Conservation (phyloP, 331 rosid genomes). For the Dryas integrifolia region DNA sequence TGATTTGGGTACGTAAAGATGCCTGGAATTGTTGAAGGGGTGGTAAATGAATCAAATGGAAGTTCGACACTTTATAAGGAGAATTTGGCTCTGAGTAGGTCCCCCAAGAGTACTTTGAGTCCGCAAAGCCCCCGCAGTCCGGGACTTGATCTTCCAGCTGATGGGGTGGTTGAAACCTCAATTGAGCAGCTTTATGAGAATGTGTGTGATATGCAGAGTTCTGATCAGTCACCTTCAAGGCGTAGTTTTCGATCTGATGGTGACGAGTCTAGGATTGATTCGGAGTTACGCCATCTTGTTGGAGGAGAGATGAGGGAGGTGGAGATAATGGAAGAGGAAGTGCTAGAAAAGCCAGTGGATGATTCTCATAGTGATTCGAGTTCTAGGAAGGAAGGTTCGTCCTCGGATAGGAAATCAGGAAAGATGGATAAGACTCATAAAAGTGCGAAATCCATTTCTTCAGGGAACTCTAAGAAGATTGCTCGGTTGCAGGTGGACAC, state of each 20-base stretch:
- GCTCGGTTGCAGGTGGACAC: conserved; percentile 29
- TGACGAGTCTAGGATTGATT: conserved; percentile 87
- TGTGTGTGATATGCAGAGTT: conserved; percentile 66
- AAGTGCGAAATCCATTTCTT: conserved; percentile 42
- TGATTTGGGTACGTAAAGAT: conserved; percentile 43
- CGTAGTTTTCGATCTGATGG: conserved; percentile 75
- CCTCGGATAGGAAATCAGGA: conserved; percentile 44
- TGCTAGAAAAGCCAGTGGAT: conserved; percentile 40
- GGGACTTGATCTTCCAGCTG: conserved; percentile 26
- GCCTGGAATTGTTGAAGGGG: conserved; percentile 61
- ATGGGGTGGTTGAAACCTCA: conserved; percentile 49
- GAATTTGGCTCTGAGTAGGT: conserved; percentile 20
- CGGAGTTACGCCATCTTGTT: conserved; percentile 81
- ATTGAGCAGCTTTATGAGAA: conserved; percentile 71
- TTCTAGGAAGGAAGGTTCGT: conserved; percentile 38
- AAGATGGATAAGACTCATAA: conserved; percentile 38
- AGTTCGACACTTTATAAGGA: conserved; percentile 39
- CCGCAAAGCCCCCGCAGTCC: conserved; percentile 32
- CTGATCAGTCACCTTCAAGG: conserved; percentile 79
- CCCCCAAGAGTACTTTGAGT: conserved; percentile 40
- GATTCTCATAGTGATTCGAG: conserved; percentile 41
- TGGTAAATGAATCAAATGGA: conserved; percentile 30
- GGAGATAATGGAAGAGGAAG: conserved; percentile 83
- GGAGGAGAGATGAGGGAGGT: conserved; percentile 89
- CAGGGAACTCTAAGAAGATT: conserved; percentile 39